These are phyloP conservation scores for Aspergillus cejpii DNA, from an alignment of 2,329 filamentous ascomycete genomes.

Conservation along the genomic window DNA sequence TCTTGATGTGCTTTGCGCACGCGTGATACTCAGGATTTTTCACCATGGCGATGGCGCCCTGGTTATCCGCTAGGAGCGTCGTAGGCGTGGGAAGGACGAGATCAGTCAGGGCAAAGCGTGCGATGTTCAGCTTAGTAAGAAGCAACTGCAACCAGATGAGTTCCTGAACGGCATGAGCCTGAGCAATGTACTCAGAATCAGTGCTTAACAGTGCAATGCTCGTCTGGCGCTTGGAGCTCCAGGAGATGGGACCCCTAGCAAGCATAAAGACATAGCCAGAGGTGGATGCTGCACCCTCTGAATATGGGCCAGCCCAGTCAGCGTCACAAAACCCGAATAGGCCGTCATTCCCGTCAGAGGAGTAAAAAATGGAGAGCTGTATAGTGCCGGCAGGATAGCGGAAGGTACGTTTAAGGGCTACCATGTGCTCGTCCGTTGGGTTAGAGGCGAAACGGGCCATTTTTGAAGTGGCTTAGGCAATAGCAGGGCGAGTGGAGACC, in stretches of 20 bases:
- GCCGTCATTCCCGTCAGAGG: background rate
- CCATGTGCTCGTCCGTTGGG: background rate
- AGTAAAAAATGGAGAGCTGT: constrained; percentile 1
- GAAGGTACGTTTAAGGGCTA: constrained; percentile 1
- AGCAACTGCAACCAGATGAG: constrained; percentile 13
- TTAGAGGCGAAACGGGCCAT: background rate
- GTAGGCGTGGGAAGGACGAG: too few relatives aligned
- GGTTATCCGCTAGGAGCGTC: too few relatives aligned
- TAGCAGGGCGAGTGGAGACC: background rate
- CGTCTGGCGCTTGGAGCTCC: constrained; percentile 18
- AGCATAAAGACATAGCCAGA: constrained; percentile 20
- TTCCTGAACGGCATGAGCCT: constrained; percentile 10
- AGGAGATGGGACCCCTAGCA: constrained; percentile 19
- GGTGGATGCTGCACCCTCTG: constrained; percentile 14
- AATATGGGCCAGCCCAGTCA: constrained; percentile 12
- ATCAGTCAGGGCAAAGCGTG: too few relatives aligned
- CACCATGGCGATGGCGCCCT: too few relatives aligned
- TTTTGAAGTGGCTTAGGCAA: background rate
- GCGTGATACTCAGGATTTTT: too few relatives aligned
- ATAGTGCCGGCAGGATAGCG: background rate
- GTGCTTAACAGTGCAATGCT: constrained; percentile 17
- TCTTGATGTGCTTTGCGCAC: too few relatives aligned
- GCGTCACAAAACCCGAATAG: constrained; percentile 11
- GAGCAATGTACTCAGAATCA: constrained; percentile 19
- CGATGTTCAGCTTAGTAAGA: too few relatives aligned